Conservation (phyloP, 192 early-diverging fungal species). For the Gigaspora rosea region DNA sequence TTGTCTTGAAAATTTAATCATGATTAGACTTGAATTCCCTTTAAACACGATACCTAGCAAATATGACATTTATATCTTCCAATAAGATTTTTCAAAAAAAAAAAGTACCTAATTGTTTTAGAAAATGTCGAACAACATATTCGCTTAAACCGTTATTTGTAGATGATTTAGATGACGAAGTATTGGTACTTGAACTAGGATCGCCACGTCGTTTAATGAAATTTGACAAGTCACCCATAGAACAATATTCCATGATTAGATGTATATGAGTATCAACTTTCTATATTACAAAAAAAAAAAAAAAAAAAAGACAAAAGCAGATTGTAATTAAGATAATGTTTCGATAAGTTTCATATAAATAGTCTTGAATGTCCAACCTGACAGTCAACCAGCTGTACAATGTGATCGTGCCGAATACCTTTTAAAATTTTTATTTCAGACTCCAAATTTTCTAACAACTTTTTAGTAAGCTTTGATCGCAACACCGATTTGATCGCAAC, state of each 20-base stretch:
- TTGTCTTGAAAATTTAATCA: neutral
- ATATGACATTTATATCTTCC: neutral
- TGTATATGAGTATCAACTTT: slow-evolving; percentile 94
- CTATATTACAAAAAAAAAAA: slow-evolving; percentile 38
- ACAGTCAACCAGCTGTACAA: slow-evolving; percentile 89
- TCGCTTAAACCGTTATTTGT: slow-evolving; percentile 77
- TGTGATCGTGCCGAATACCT: slow-evolving; percentile 78
- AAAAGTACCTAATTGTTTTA: slow-evolving; percentile 74
- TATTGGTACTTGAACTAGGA: neutral
- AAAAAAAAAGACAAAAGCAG: neutral
- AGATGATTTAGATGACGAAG: slow-evolving; percentile 51
- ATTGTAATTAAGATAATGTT: neutral
- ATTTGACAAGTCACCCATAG: slow-evolving; percentile 88
- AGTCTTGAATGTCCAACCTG: slow-evolving; percentile 54
- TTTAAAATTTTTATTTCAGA: slow-evolving; percentile 95
- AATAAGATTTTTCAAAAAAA: neutral
- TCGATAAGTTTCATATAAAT: too few relatives aligned
- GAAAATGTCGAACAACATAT: slow-evolving; percentile 78
- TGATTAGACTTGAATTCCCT: neutral
- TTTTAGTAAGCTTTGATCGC: slow-evolving; percentile 85
- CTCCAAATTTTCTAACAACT: slow-evolving; percentile 91
- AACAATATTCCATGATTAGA: slow-evolving; percentile 97
- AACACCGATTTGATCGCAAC: slow-evolving; percentile 94
- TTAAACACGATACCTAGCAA: neutral
- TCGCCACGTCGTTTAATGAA: slow-evolving; percentile 78